Conservation (phyloP, 1,284 basidiomycete genomes). For the Athelia sp. region DNA sequence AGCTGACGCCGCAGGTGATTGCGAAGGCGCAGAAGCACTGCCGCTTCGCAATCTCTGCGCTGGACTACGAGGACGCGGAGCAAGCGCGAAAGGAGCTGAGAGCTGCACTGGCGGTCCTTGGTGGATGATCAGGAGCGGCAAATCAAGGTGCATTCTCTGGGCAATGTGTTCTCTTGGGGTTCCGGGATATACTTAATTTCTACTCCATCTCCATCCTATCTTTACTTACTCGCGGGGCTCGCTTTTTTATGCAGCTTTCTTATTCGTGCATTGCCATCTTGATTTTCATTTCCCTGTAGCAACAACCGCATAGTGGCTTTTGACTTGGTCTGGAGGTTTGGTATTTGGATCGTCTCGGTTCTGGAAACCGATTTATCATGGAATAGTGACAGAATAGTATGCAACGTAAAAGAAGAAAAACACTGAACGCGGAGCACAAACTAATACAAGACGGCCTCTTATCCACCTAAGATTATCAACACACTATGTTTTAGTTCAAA, state of each 20-base stretch:
- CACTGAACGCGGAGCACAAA: too few relatives aligned
- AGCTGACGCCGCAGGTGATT: slow-evolving; percentile 60
- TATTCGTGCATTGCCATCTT: neutral
- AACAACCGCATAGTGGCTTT: neutral
- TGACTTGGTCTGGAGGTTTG: too few relatives aligned
- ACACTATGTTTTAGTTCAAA: too few relatives aligned
- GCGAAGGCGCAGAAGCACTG: slow-evolving; percentile 85
- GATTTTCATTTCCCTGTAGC: neutral
- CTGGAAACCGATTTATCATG: too few relatives aligned
- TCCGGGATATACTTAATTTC: neutral
- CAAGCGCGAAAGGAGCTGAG: slow-evolving; percentile 79
- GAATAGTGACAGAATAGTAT: too few relatives aligned
- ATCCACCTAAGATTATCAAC: too few relatives aligned
- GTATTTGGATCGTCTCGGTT: too few relatives aligned
- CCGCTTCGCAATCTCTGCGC: slow-evolving; percentile 82
- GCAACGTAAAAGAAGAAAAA: too few relatives aligned
- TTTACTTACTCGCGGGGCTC: neutral
- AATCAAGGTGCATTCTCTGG: neutral
- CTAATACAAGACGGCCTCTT: too few relatives aligned
- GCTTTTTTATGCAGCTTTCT: neutral
- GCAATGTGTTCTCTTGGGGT: neutral
- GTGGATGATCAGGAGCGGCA: slow-evolving; percentile 14
- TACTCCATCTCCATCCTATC: neutral
- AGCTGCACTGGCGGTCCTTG: slow-evolving; percentile 71
- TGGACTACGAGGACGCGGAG: slow-evolving; percentile 89